Conservation (phyloP, 805 yeast genomes). For the Yarrowia deformans region DNA sequence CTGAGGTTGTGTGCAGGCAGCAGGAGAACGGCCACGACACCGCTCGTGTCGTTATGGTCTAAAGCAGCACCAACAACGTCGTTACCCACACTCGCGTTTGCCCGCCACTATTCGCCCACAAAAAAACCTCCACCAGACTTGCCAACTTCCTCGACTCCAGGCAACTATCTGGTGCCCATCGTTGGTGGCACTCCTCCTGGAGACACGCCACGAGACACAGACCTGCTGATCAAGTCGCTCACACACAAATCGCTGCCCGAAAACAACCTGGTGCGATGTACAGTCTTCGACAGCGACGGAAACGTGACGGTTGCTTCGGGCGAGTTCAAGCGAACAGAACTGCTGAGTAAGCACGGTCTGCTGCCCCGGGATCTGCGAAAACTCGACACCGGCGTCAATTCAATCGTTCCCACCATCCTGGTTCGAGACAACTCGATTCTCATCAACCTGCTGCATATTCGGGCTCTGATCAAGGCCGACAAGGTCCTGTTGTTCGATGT, state of each 20-base stretch:
- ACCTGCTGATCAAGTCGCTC: conserved; percentile 19
- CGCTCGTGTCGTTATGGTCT: neutral
- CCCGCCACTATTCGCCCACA: neutral
- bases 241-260: conserved; percentile 40
- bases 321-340: conserved; percentile 74
- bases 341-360: conserved; percentile 75
- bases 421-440: conserved; percentile 79
- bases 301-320: conserved; percentile 71
- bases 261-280: conserved; percentile 68
- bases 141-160: neutral
- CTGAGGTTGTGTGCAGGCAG: conserved; percentile 4
- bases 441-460: conserved; percentile 83
- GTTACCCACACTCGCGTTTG: neutral
- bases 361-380: conserved; percentile 91
- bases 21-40: neutral
- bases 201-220: neutral
- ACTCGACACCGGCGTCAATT: conserved; percentile 79
- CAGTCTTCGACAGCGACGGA: conserved; percentile 77
- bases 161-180: conserved; percentile 22
- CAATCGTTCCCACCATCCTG: conserved; percentile 88
- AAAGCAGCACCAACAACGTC: neutral
- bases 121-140: conserved; percentile 10
- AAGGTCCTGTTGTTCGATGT: conserved; percentile 85
- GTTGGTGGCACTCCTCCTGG: neutral
- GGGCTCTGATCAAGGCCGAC: conserved; percentile 85